Base-by-base conservation (phyloP, 1,284 basidiomycete genomes). In the Anthracocystis walkeri region DNA sequence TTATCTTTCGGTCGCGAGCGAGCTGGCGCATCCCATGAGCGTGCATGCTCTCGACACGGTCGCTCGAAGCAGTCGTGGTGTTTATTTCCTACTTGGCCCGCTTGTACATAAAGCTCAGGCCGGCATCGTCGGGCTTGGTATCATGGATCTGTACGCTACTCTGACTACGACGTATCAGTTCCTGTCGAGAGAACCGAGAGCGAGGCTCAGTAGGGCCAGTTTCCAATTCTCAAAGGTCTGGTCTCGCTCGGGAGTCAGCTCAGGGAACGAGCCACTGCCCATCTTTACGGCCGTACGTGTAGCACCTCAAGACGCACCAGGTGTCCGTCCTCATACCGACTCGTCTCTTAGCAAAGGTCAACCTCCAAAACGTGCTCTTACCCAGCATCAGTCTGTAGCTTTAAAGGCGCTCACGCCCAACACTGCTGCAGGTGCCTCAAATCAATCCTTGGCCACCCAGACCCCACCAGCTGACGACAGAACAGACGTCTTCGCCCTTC, bases 91-190 rank as follows among this genome's bases (percentile, higher is more conserved):
- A 27, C 66, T 84, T 0, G 82, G 74, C 3, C 82, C 82, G 4
- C 65, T 84, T 2, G 59, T 84, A 6, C 70, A 76, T 40, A 84
- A 84, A 58, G 70, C 78, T 0, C 64, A 68, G 14, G 70, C 65
- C n/a, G 80, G 80, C 6, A 72, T 67, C n/a, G 65, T 82, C 5
- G 74, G 75, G 0, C 73, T 80, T 33, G 81, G 81, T n/a, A 70
- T 84, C 50, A 84, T 84, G 82, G 82, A 84, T 56, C 78, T 84
- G 18, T 84, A 84, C 45, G 82, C 81, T 1, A 84, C 82, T 0
- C 56, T 84, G 27, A 77, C 78, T 1, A 81, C 75, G 3, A 72
- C 70, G 27, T 82, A 81, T 46, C 79, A 78, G 49, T 77, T 79
- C 27, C 55, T 82, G 18, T 79, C 80, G 1, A 65, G 80, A 4